Evolutionary conservation across 148 eudicot genomes (phyloP), one percentile per base, ranked within the genome.

Genomic region (Vaccinium macrocarpon): DNA sequence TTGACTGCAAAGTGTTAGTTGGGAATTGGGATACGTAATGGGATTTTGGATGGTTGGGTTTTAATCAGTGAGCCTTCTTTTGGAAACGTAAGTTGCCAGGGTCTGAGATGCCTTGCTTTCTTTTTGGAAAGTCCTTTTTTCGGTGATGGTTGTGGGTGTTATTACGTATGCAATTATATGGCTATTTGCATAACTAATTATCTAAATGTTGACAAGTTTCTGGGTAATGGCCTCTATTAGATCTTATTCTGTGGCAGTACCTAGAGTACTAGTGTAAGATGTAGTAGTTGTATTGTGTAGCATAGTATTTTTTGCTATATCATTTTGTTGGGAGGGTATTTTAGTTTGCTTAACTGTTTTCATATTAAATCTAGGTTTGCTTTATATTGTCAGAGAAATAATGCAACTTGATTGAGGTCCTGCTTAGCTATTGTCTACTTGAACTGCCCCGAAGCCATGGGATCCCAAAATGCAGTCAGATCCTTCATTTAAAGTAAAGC

Each of bases 381-480:
- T 64, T 64, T 25, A 64, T 64, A 64, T 23, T 0, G 32, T 64
- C 29, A 0, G 71, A 64, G 29, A 23, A 64, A 23, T 23, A 23
- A 23, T 23, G 71, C 9, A 23, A 23, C 71, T 64, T 64, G 29
- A 64, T 64, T 0, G 73, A 27, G 73, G 32, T 5, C 38, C 42
- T 12, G 32, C 73, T 27, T 68, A 27, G 29, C 73, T 27, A 18
- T 29, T 68, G 29, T 68, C 32, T 27, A 27, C 7, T 32, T 68
- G 80, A 23, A 19, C 57, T 51, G 35, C 19, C 21, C 38, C 35
- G 5, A 5, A n/a, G 57, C 57, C 56, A 77, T 50, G 80, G 79
- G 80, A 77, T 77, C 57, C 56, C 57, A 77, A 50, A 77, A 23
- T 77, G 57, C 57, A 5, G 32, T 50, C 19, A 50, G 80, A 50